A percentile compares a stretch with the other conserved stretches of the same genome.
Conservation (phyloP, 1,284 basidiomycete species). For the Heterobasidion annosum region DNA sequence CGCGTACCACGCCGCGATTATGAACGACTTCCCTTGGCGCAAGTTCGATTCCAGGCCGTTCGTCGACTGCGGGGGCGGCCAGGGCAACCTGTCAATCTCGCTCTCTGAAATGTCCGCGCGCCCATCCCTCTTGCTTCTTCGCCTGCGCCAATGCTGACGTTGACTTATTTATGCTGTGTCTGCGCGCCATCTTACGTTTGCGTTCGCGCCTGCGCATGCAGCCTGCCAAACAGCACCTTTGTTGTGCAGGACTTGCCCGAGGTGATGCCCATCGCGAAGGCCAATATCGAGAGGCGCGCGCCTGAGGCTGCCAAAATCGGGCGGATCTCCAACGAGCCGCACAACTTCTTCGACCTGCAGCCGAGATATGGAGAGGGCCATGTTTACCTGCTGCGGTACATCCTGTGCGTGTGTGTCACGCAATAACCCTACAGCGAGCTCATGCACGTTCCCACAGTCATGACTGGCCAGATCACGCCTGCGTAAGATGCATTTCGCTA, state of each 20-base stretch:
- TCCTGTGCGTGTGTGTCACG: conserved; percentile 7
- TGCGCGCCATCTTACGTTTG: background rate
- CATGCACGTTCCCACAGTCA: conserved; percentile 2
- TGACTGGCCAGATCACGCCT: conserved; percentile 10
- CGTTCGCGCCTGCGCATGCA: background rate
- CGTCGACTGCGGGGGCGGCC: conserved; percentile 12
- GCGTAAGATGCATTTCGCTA: conserved; percentile 3
- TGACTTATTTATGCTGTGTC: background rate
- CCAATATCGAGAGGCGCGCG: conserved; percentile 3
- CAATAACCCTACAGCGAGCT: too few relatives aligned
- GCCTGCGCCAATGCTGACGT: background rate
- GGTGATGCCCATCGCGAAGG: conserved; percentile 5
- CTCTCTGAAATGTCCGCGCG: conserved; percentile 9
- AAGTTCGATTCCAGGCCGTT: conserved; percentile 5
- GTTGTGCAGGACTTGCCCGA: conserved; percentile 10
- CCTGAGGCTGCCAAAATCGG: background rate
- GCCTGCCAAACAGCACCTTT: conserved; percentile 9
- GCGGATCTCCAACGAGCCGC: conserved; percentile 4
- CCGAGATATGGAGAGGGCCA: conserved; percentile 5
- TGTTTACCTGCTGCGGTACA: conserved; percentile 11
- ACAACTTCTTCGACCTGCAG: conserved; percentile 12
- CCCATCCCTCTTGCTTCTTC: background rate
- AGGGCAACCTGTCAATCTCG: conserved; percentile 10
- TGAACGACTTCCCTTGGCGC: conserved; percentile 11
- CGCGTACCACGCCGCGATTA: conserved; percentile 7